These are phyloP conservation scores for Aphanomyces cochlioides DNA, from an alignment of 352 stramenopile genomes.

Conservation along the genomic window DNA sequence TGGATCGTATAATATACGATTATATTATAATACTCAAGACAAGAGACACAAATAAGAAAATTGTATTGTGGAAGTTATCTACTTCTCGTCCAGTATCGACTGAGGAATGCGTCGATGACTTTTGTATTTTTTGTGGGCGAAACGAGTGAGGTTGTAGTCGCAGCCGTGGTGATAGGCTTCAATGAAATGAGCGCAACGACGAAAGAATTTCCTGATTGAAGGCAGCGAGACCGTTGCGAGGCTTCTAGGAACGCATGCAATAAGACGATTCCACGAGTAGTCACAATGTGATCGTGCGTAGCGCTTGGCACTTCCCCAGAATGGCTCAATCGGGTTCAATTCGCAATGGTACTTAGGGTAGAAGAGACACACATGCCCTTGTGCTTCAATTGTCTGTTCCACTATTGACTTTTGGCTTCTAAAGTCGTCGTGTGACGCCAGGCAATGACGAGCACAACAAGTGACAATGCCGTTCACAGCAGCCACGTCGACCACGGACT, in stretches of 20 bases:
- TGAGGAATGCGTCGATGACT: constrained; percentile 7
- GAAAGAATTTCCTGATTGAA: constrained; percentile 16
- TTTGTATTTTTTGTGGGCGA: constrained; percentile 18
- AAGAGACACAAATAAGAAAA: too few relatives aligned
- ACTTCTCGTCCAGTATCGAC: too few relatives aligned
- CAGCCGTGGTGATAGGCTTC: background rate
- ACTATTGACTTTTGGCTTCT: constrained; percentile 2
- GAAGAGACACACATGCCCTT: constrained; percentile 2
- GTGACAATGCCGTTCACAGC: background rate
- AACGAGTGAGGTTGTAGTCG: constrained; percentile 3
- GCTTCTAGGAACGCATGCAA: background rate
- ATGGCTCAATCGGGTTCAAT: constrained; percentile 18
- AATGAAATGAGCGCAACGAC: constrained; percentile 3
- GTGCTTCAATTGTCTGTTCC: background rate
- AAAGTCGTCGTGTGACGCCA: constrained; percentile 16
- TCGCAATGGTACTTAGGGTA: constrained; percentile 26
- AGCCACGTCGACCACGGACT: background rate
- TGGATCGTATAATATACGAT: too few relatives aligned
- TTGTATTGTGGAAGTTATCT: too few relatives aligned
- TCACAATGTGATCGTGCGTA: constrained; percentile 7
- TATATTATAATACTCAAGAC: too few relatives aligned
- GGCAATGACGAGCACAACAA: constrained; percentile 19
- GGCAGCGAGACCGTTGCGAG: background rate
- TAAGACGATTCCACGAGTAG: constrained; percentile 5
- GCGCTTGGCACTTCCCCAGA: constrained; percentile 14